A percentile compares a stretch with the other conserved stretches of the same genome.
phyloP scores from a whole-genome alignment of 169 alveolate species.

The Babesia ovis region DNA sequence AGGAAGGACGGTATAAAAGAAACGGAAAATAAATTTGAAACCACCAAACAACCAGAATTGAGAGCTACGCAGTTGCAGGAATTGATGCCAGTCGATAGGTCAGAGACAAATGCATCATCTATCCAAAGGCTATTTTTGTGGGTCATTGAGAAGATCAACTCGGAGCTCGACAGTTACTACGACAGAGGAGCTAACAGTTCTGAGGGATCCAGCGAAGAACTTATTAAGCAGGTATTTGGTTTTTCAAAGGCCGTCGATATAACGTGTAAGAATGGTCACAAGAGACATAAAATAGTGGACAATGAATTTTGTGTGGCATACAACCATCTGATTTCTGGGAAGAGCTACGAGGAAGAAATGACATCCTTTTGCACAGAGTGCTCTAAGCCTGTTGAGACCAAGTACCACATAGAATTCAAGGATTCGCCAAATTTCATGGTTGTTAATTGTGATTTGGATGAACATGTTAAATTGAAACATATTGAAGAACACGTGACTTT shows the following conservation, averaged over 20 bases:
- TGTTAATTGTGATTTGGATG: slow-evolving; percentile 28
- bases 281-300: neutral
- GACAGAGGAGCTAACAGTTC: neutral
- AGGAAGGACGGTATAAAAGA: slow-evolving; percentile 25
- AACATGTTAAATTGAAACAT: neutral
- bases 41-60: slow-evolving; percentile 13
- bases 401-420: neutral
- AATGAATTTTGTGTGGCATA: slow-evolving; percentile 48
- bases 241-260: slow-evolving; percentile 28
- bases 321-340: neutral
- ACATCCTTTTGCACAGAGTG: slow-evolving; percentile 45
- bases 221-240: slow-evolving; percentile 54
- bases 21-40: neutral
- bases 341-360: slow-evolving; percentile 22
- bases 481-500: slow-evolving; percentile 23
- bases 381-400: slow-evolving; percentile 9
- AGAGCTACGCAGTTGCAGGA: slow-evolving; percentile 57
- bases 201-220: neutral
- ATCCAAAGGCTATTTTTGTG: slow-evolving; percentile 46
- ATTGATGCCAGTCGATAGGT: slow-evolving; percentile 55
- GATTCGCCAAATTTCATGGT: slow-evolving; percentile 47
- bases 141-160: slow-evolving; percentile 58
- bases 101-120: slow-evolving; percentile 35
- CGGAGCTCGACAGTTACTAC: slow-evolving; percentile 50
- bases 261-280: slow-evolving; percentile 46